Conservation (phyloP, 2,329 filamentous ascomycete species). For the Colletotrichum destructivum region DNA sequence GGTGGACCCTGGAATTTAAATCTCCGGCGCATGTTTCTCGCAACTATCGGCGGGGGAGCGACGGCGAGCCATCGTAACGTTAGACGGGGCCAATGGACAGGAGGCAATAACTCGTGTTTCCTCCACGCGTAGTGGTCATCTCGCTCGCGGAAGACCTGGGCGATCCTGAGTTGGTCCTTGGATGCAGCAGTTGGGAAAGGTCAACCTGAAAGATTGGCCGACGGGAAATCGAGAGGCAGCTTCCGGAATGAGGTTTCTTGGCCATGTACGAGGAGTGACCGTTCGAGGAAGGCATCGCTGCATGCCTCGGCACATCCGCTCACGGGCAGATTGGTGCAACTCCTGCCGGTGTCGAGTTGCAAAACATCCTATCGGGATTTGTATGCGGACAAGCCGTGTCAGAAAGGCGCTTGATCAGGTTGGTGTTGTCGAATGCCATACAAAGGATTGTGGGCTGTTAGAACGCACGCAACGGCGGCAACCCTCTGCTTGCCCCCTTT, state of each 20-base stretch:
- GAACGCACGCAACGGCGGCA: neutral
- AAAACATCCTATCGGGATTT: neutral
- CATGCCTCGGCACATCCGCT: constrained; percentile 22
- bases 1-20: constrained; percentile 36
- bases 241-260: neutral
- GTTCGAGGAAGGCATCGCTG: neutral
- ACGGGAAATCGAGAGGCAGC: neutral
- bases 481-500: neutral
- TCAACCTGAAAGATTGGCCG: neutral
- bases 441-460: neutral
- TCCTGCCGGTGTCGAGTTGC: neutral
- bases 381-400: neutral
- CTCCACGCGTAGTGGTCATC: neutral
- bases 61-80: neutral
- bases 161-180: constrained; percentile 1
- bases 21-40: constrained; percentile 36
- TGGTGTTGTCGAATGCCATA: neutral
- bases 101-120: neutral
- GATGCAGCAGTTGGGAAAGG: neutral
- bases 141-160: neutral
- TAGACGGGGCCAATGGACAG: neutral
- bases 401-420: neutral
- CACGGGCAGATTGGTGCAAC: constrained; percentile 1
- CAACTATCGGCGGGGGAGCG: constrained; percentile 1
- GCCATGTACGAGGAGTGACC: neutral